Evolutionary conservation across 139 green algal species (phyloP), one percentile per base, ranked within the genome.

Genomic region (Chlamydomonas applanata): DNA sequence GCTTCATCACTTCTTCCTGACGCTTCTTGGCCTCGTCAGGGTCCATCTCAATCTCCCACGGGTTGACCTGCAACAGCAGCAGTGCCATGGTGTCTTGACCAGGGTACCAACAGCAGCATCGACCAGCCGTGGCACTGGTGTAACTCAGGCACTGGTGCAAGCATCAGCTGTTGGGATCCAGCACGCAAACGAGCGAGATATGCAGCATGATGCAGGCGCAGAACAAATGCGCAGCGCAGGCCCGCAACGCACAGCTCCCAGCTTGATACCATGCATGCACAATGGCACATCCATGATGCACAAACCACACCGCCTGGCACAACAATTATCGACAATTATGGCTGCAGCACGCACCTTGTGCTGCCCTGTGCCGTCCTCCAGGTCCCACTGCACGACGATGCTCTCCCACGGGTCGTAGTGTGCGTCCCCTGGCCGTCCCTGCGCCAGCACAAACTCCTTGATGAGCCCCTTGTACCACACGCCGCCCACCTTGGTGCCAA

Each of bases 1-100:
- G 49, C 19, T 73, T 73, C 19, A 67, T 60, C 30, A 71, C 69
- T 53, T 92, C 87, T 19, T 88, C 84, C 40, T 78, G 40, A 4
- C 74, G 56, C 40, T 72, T 62, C 75, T 45, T 69, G 52, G 86
- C 79, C 40, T 93, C 89, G 27, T 94, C 90, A 2, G 86, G 89
- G 68, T 95, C 91, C 11, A 83, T 59, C 79, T 97, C 89, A 7
- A 97, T 82, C 76, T 95, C 89, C 92, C 92, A 97, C 32, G 92
- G 90, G 46, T 83, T 91, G 32, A 97, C 84, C 67, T 87, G 76
- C 68, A 45, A 45, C 60, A 65, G 29, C 62, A 62, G 27, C 52
- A 45, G 33, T 46, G 25, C 40, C n/a, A 27, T 60, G 54, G 1
- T 56, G 36, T 33, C 67, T 85, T 67, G 16, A 44, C 33, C 44